Evolutionary conservation across 805 yeast species (phyloP).

Genomic region (Candida xyloterini): DNA sequence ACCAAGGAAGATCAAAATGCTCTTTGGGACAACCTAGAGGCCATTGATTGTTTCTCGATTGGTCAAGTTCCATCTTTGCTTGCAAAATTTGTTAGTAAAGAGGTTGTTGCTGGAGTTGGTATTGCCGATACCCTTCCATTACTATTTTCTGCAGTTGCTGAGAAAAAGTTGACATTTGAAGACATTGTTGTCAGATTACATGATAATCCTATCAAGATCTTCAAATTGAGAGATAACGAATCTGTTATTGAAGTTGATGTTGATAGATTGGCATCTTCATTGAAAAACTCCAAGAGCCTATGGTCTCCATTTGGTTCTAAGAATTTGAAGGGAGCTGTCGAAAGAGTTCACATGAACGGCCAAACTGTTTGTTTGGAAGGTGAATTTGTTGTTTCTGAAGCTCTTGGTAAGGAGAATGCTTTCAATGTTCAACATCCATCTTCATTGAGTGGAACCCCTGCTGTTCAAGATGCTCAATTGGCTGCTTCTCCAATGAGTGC

Average conservation of each 20-base stretch:
- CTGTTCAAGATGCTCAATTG: slow-evolving; percentile 30
- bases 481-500: slow-evolving; percentile 32
- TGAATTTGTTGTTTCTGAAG: slow-evolving; percentile 54
- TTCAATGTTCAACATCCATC: slow-evolving; percentile 44
- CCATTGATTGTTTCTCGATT: slow-evolving; percentile 82
- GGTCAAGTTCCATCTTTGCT: slow-evolving; percentile 75
- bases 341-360: slow-evolving; percentile 76
- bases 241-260: slow-evolving; percentile 78
- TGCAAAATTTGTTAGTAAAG: slow-evolving; percentile 61
- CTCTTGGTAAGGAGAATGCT: slow-evolving; percentile 58
- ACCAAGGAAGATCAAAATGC: slow-evolving; percentile 75
- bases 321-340: slow-evolving; percentile 75
- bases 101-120: slow-evolving; percentile 70
- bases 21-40: slow-evolving; percentile 71
- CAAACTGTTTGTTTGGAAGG: slow-evolving; percentile 87
- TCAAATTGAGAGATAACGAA: slow-evolving; percentile 78
- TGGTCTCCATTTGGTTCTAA: slow-evolving; percentile 57
- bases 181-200: slow-evolving; percentile 74
- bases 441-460: slow-evolving; percentile 30
- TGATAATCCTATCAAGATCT: slow-evolving; percentile 76
- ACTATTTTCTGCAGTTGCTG: slow-evolving; percentile 73
- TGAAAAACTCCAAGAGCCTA: slow-evolving; percentile 35
- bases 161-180: slow-evolving; percentile 64
- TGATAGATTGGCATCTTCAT: slow-evolving; percentile 57
- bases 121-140: slow-evolving; percentile 78